A percentile compares a stretch with the other conserved stretches of the same genome.
phyloP scores from a whole-genome alignment of 1,139 yeast species.

The Nakaseomyces bracarensis region DNA sequence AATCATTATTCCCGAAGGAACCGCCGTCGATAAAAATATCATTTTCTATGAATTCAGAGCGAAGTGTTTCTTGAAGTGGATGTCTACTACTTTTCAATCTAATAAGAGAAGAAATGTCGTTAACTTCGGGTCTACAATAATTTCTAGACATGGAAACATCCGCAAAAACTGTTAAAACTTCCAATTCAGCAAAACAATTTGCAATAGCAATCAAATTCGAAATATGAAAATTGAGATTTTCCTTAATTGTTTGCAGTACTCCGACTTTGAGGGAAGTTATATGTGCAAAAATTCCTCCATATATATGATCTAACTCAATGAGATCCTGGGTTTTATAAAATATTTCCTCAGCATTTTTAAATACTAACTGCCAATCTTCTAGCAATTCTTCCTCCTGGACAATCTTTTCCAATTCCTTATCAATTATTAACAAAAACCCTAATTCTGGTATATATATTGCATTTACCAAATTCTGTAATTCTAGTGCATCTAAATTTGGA shows the following conservation, averaged over 20 bases:
- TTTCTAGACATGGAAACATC: slow-evolving; percentile 30
- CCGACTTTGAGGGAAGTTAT: slow-evolving; percentile 40
- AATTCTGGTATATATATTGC: slow-evolving; percentile 41
- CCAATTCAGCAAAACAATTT: slow-evolving; percentile 33
- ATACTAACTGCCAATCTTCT: slow-evolving; percentile 34
- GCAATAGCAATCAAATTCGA: slow-evolving; percentile 19
- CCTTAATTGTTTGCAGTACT: slow-evolving; percentile 33
- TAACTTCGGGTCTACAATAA: slow-evolving; percentile 36
- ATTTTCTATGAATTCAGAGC: slow-evolving; percentile 35
- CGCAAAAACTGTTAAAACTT: slow-evolving; percentile 37
- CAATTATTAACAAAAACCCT: slow-evolving; percentile 36
- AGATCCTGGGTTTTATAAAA: slow-evolving; percentile 35
- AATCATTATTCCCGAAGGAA: slow-evolving; percentile 3
- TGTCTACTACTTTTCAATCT: slow-evolving; percentile 33
- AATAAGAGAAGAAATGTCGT: slow-evolving; percentile 21
- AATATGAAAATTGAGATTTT: slow-evolving; percentile 23
- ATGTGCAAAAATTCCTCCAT: slow-evolving; percentile 38
- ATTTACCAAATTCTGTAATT: slow-evolving; percentile 24
- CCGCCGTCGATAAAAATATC: slow-evolving; percentile 29
- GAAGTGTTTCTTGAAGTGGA: slow-evolving; percentile 36
- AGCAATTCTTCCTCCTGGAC: slow-evolving; percentile 10
- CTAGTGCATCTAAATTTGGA: slow-evolving; percentile 11
- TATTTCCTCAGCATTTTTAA: slow-evolving; percentile 34
- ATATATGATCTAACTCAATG: slow-evolving; percentile 32
- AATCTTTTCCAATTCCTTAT: slow-evolving; percentile 11